These are phyloP conservation scores for Neurospora discreta DNA, from an alignment of 495 filamentous ascomycete genomes.

Conservation along the genomic window DNA sequence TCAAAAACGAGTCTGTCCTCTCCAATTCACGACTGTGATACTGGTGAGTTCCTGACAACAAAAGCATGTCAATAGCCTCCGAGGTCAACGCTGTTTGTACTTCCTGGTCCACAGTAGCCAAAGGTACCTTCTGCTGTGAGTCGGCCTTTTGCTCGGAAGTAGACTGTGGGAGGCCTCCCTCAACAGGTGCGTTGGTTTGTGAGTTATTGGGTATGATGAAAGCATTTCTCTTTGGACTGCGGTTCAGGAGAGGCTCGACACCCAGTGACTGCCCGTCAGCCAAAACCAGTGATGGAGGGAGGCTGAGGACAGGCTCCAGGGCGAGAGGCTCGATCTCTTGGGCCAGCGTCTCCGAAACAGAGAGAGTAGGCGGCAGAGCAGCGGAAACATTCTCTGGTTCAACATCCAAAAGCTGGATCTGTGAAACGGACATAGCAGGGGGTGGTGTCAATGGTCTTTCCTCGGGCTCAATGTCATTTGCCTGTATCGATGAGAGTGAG, in stretches of 20 bases:
- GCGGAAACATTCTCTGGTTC: constrained; percentile 7
- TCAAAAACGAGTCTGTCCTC: constrained; percentile 12
- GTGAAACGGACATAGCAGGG: constrained; percentile 13
- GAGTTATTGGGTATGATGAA: constrained; percentile 37
- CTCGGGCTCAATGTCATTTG: constrained; percentile 10
- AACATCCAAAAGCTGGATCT: constrained; percentile 8
- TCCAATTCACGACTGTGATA: constrained; percentile 17
- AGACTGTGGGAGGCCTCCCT: constrained; percentile 16
- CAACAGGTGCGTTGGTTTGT: constrained; percentile 1
- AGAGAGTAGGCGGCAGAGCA: neutral
- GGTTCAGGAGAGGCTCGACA: constrained; percentile 38
- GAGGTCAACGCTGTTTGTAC: constrained; percentile 67
- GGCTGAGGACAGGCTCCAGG: neutral
- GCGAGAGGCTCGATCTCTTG: constrained; percentile 8
- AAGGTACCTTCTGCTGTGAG: constrained; percentile 21
- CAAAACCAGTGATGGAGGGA: constrained; percentile 25
- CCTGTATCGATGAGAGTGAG: constrained; percentile 5
- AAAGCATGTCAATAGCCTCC: constrained; percentile 56
- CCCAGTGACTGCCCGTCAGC: constrained; percentile 38
- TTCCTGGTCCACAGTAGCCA: constrained; percentile 49
- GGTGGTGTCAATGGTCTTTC: neutral
- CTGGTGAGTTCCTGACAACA: constrained; percentile 32
- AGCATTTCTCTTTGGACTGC: constrained; percentile 36
- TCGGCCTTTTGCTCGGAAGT: constrained; percentile 26
- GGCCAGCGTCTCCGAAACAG: neutral